Evolutionary conservation across 2,329 filamentous ascomycete genomes (phyloP), one percentile per base, ranked within the genome.

Genomic region (Talaromyces sp.): DNA sequence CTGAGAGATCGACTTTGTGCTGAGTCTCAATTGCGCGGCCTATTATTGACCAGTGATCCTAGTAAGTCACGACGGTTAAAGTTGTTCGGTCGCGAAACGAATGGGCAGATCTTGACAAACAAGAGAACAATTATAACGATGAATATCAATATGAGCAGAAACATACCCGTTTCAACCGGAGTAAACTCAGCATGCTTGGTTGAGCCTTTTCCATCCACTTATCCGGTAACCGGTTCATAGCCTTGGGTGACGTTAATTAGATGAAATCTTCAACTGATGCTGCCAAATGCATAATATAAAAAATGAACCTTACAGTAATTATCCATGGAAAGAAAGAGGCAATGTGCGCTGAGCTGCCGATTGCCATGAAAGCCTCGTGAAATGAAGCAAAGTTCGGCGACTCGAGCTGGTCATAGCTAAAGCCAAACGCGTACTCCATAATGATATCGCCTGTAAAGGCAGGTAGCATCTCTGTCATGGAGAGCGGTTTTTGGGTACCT

Each of bases 391-490:
- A 68, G n/a, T 66, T 66, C 16, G 66, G 63, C 8, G 62, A 63
- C 14, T 65, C 63, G 44, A 71, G 61, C 33, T 69, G 69, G 28
- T 69, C 66, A 61, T 71, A 72, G 35, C 39, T 64, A n/a, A 66
- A 63, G 5, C 65, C 64, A 63, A 70, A 70, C 54, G 66, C 66
- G 58, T 71, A 72, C 48, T 72, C 50, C 66, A 69, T 69, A 8
- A 72, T 67, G 3, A 72, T 66, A 58, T 72, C 70, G 14, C 66
- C 68, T 2, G 67, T 67, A 9, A 70, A 64, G 8, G 66, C 66
- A 28, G 66, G 67, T 54, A 69, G 65, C 31, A 66, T 67, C 4
- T 64, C 58, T 33, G 63, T 67, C 25, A 70, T 39, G 25, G 44
- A 50, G 54, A 67, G 33, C 18, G 64, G 54, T 46, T 64, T 40